phyloP scores from a whole-genome alignment of 371 early-diverging fungal species.

The Apophysomyces trapeziformis region DNA sequence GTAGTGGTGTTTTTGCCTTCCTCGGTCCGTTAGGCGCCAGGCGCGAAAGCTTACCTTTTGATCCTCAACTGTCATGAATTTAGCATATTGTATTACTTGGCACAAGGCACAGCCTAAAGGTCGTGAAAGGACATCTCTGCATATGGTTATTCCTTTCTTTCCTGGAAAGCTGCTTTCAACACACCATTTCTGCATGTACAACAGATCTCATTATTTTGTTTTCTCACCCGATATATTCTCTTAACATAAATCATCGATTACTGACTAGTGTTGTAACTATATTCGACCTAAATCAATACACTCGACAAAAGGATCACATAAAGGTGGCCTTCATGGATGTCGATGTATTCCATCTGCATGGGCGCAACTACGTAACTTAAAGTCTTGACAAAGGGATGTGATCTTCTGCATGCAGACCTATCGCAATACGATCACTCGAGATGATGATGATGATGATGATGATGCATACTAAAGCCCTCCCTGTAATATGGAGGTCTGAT shows the following conservation, averaged over 20 bases:
- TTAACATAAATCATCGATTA: neutral
- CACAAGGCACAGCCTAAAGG: neutral
- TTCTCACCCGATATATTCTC: neutral
- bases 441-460: no score
- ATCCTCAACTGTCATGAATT: constrained; percentile 22
- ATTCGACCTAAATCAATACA: no score
- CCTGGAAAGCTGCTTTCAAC: neutral
- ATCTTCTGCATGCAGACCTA: no score
- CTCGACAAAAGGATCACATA: no score
- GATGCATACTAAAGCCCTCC: no score
- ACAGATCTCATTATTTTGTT: constrained; percentile 1
- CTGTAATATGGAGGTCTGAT: no score
- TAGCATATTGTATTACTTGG: constrained; percentile 6
- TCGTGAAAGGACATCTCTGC: neutral
- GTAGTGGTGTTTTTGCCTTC: neutral
- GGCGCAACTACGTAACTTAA: no score
- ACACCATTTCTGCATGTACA: constrained; percentile 6
- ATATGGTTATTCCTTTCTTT: neutral
- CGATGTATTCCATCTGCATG: no score
- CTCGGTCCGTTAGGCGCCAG: constrained; percentile 14
- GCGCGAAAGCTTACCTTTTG: constrained; percentile 23
- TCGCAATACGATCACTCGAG: no score
- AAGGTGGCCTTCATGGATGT: no score
- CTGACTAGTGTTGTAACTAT: no score
- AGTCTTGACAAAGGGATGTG: no score